Conservation (phyloP, 2,329 filamentous ascomycete genomes). For the Amauroascus verrucosus region DNA sequence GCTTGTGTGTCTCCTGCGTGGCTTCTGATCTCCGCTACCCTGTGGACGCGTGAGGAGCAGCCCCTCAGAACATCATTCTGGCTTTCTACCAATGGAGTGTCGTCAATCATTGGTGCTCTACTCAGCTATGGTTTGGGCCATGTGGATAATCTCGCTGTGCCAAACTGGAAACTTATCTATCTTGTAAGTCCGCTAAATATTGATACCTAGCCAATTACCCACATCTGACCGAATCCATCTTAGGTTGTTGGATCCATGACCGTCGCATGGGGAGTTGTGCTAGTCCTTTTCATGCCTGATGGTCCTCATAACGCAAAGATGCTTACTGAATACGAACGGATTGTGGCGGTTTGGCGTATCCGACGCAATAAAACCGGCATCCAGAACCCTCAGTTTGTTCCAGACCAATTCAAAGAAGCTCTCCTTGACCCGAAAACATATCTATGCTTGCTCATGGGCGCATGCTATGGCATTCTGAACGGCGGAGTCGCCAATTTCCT, state of each 20-base stretch:
- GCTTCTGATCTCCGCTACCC: not conserved
- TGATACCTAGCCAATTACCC: not conserved
- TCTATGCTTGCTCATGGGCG: conserved; percentile 25
- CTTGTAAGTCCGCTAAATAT: conserved; percentile 34
- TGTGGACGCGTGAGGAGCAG: conserved; percentile 52
- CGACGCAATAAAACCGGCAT: conserved; percentile 24
- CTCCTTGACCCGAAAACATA: conserved; percentile 28
- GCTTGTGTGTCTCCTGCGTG: not conserved
- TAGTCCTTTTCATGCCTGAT: conserved; percentile 33
- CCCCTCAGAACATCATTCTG: conserved; percentile 56
- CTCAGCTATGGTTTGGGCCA: conserved; percentile 60
- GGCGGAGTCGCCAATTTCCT: conserved; percentile 51
- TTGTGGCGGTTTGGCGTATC: conserved; percentile 22
- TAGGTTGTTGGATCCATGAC: conserved; percentile 48
- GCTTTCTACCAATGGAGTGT: conserved; percentile 49
- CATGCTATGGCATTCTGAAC: conserved; percentile 40
- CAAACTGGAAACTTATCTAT: conserved; percentile 62
- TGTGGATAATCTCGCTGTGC: conserved; percentile 45
- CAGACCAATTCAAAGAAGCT: conserved; percentile 33
- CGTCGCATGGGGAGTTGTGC: conserved; percentile 37
- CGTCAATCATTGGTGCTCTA: conserved; percentile 53
- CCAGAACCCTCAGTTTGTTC: conserved; percentile 38
- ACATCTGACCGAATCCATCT: not conserved
- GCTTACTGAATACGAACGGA: conserved; percentile 28
- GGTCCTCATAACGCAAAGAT: conserved; percentile 36